Evolutionary conservation across 371 early-diverging fungal species (phyloP), one percentile per base, ranked within the genome.

Genomic region (Mortierella sp.): DNA sequence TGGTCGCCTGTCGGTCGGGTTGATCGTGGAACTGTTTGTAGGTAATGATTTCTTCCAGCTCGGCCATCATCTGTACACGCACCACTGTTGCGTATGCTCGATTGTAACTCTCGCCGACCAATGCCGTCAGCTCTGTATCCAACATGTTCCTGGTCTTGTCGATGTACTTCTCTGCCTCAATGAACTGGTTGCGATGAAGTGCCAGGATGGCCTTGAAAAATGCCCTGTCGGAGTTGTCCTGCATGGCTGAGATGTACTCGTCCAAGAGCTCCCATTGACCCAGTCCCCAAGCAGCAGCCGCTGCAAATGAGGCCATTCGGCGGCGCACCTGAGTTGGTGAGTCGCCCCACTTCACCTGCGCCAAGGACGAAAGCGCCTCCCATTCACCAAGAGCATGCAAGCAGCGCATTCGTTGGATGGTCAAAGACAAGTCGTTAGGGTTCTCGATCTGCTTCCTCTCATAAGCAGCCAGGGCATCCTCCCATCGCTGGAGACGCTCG

Each of bases 1-100:
- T 97, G 0, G 93, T 90, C 3, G 84, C 89, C 80, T 97, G 98
- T 10, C 94, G 91, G 68, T 98, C 96, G 4, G 94, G 92, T 73
- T 97, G 95, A 76, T 97, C 97, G 10, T 94, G 91, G 21, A 92
- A 90, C 72, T 95, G 94, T 81, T 98, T 98, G 89, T 97, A 99
- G 3, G 89, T 88, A 44, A 99, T 96, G 83, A 98, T 96, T 87
- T 99, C 99, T 87, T 99, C 99, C 63, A 99, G 88, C 83, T 99
- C 99, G 0, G 98, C 96, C 72, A 99, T 92, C 97, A 98, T 96
- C 84, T 99, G 99, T 58, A 98, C 97, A 44, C 97, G 94, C 6
- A 99, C 98, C 0, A 98, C 87, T 24, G 81, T 88, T 19, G 82
- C 78, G 28, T 99, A 99, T 0, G 98, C 97, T 50, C 99, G 95